Evolutionary conservation across 257 asterid genomes (phyloP).

Genomic region (Avicennia marina): DNA sequence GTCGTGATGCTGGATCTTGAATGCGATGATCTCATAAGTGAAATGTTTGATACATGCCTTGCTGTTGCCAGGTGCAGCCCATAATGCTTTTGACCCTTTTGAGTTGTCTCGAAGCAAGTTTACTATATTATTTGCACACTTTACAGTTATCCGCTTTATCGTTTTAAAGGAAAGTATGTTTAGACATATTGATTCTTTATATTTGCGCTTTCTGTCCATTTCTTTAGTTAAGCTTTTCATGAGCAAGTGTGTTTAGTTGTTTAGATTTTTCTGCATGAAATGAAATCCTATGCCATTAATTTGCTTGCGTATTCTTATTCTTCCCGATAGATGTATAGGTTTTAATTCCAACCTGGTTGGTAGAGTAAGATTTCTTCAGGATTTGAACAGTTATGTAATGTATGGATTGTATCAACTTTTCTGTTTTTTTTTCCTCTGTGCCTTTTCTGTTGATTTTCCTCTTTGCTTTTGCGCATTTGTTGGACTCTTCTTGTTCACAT

Average conservation of each 20-base stretch:
- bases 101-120: conserved; percentile 8
- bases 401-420: conserved; percentile 3
- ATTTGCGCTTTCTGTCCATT: not conserved
- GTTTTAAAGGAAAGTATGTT: not conserved
- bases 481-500: too few species aligned
- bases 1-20: conserved; percentile 99
- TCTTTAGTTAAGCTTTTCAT: conserved; percentile 1
- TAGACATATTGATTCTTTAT: not conserved
- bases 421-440: not conserved
- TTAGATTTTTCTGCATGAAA: not conserved
- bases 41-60: conserved; percentile 80
- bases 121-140: not conserved
- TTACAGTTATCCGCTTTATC: not conserved
- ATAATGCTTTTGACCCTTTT: conserved; percentile 16
- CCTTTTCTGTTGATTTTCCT: not conserved
- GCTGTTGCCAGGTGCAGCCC: conserved; percentile 67
- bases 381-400: conserved; percentile 11
- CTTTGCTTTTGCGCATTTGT: not conserved
- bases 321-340: not conserved
- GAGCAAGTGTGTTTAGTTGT: not conserved
- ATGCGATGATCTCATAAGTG: conserved; percentile 84
- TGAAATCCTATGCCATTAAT: not conserved
- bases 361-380: not conserved
- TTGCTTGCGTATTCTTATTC: not conserved
- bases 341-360: conserved; percentile 1